These are phyloP conservation scores for Diaporthe capsici DNA, from an alignment of 2,329 filamentous ascomycete species.

Conservation along the genomic window DNA sequence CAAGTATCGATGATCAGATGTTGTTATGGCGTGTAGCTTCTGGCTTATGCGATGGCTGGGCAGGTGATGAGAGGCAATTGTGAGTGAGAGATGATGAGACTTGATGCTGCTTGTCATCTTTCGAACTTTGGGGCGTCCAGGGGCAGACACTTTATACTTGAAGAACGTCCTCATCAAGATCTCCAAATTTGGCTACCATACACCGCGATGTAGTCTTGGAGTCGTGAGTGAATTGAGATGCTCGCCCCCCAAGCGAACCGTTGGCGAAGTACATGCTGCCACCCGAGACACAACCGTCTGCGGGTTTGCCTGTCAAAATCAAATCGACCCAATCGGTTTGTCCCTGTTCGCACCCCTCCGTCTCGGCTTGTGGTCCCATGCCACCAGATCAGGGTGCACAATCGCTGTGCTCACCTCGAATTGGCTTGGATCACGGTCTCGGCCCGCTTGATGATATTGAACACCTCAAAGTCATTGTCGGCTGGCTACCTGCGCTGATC, in stretches of 20 bases:
- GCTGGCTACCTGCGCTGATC: neutral
- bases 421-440: slow-evolving; percentile 37
- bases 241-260: slow-evolving; percentile 36
- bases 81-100: neutral
- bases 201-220: neutral
- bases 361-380: slow-evolving; percentile 1
- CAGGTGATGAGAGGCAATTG: neutral
- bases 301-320: slow-evolving; percentile 36
- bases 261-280: slow-evolving; percentile 35
- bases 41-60: neutral
- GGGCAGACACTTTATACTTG: neutral
- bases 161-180: no score
- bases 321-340: slow-evolving; percentile 34
- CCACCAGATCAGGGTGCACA: slow-evolving; percentile 18
- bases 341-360: neutral
- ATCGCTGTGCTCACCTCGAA: slow-evolving; percentile 1
- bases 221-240: neutral
- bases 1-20: neutral
- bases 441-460: slow-evolving; percentile 35
- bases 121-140: neutral
- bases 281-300: slow-evolving; percentile 38
- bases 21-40: neutral
- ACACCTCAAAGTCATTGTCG: slow-evolving; percentile 21
- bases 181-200: no score
- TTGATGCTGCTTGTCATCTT: neutral